A percentile compares a stretch with the other conserved stretches of the same genome.
phyloP scores from a whole-genome alignment of 768 basidiomycete species.

The Epithele typhae region DNA sequence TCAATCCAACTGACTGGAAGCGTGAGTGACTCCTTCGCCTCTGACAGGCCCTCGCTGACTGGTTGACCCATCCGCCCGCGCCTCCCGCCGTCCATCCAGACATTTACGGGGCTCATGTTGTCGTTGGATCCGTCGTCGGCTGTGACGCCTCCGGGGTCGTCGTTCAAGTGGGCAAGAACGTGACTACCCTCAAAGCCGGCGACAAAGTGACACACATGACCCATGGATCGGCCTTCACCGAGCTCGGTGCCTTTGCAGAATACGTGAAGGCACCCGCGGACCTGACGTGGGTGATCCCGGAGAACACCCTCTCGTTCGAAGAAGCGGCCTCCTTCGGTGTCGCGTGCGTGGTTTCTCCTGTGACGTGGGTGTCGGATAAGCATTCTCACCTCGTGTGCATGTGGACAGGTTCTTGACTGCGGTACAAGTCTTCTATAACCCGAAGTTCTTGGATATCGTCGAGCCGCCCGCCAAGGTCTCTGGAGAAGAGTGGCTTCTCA shows the following conservation, averaged over 20 bases:
- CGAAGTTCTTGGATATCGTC: slow-evolving; percentile 11
- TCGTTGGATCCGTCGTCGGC: slow-evolving; percentile 16
- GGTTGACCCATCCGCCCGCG: too few species aligned
- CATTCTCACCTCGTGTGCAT: not conserved
- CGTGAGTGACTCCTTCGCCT: not conserved
- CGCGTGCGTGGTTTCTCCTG: slow-evolving; percentile 11
- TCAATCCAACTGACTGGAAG: slow-evolving; percentile 21
- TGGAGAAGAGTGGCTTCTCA: slow-evolving; percentile 14
- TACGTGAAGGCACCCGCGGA: slow-evolving; percentile 22
- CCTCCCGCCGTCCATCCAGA: too few species aligned
- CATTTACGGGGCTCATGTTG: not conserved
- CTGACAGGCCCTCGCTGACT: too few species aligned
- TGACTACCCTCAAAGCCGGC: slow-evolving; percentile 18
- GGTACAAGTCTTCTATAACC: slow-evolving; percentile 17
- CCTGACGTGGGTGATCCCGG: slow-evolving; percentile 17
- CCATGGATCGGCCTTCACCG: slow-evolving; percentile 18
- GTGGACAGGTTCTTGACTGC: slow-evolving; percentile 15
- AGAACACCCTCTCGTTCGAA: slow-evolving; percentile 11
- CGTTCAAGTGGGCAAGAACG: slow-evolving; percentile 17
- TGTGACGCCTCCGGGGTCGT: slow-evolving; percentile 25
- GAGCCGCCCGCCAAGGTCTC: slow-evolving; percentile 15
- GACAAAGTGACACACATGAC: slow-evolving; percentile 24
- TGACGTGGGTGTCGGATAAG: not conserved
- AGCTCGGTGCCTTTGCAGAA: slow-evolving; percentile 24
- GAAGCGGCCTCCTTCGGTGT: slow-evolving; percentile 17